Conservation (phyloP, 805 yeast species). For the Millerozyma miso region DNA sequence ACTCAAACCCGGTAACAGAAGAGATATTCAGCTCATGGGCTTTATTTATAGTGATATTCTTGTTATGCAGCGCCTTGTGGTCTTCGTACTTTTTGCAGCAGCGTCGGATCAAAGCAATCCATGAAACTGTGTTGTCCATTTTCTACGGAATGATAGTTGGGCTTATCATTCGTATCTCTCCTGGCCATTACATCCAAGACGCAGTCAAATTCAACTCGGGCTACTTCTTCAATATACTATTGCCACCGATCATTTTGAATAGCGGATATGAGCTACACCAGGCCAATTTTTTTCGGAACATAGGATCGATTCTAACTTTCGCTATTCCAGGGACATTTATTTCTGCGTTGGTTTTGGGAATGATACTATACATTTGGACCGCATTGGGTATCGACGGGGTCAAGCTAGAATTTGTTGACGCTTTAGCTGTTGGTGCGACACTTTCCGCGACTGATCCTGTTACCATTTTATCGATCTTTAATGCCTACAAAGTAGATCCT, state of each 20-base stretch:
- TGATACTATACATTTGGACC: slow-evolving; percentile 84
- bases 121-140: slow-evolving; percentile 93
- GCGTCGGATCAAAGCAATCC: slow-evolving; percentile 88
- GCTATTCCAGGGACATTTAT: slow-evolving; percentile 97
- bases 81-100: slow-evolving; percentile 91
- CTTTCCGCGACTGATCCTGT: slow-evolving; percentile 98
- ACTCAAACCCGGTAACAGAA: slow-evolving; percentile 80
- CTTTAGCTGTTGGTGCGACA: slow-evolving; percentile 95
- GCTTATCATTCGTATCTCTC: slow-evolving; percentile 78
- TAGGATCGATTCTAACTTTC: slow-evolving; percentile 84
- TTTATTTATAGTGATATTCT: slow-evolving; percentile 72
- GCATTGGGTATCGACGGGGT: slow-evolving; percentile 86
- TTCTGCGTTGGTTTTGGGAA: slow-evolving; percentile 87
- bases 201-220: slow-evolving; percentile 93
- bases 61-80: slow-evolving; percentile 88
- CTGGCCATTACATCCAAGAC: slow-evolving; percentile 96
- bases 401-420: slow-evolving; percentile 90
- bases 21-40: slow-evolving; percentile 99
- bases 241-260: slow-evolving; percentile 94
- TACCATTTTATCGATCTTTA: slow-evolving; percentile 91
- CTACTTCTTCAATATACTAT: slow-evolving; percentile 86
- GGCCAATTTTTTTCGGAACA: slow-evolving; percentile 88
- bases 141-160: slow-evolving; percentile 98
- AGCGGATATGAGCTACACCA: slow-evolving; percentile 97
- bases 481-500: slow-evolving; percentile 97